phyloP scores from a whole-genome alignment of 495 filamentous ascomycete species.

The Penicillium subrubescens region DNA sequence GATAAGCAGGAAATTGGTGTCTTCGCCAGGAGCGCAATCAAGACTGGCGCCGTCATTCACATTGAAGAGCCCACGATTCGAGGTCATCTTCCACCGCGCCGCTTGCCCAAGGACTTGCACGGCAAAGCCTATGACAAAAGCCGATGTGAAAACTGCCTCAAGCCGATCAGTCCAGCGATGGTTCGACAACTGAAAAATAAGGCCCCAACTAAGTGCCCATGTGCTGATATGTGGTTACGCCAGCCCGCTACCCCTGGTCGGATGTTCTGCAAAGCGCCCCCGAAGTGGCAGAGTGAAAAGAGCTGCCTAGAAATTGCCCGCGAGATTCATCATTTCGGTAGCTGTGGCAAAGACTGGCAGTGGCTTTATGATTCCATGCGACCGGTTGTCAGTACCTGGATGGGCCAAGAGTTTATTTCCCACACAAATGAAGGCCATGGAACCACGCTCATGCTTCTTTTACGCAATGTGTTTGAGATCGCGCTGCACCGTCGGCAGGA shows the following conservation, averaged over 20 bases:
- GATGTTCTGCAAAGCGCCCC: conserved; percentile 16
- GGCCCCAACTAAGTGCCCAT: background rate
- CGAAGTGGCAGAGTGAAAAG: background rate
- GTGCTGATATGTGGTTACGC: conserved; percentile 11
- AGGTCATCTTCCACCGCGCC: conserved; percentile 26
- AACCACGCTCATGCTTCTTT: conserved; percentile 35
- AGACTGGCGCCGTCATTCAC: conserved; percentile 22
- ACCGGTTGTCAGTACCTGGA: conserved; percentile 11
- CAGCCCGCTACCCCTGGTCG: background rate
- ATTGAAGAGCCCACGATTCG: conserved; percentile 34
- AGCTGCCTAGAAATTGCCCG: conserved; percentile 29
- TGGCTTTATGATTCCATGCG: conserved; percentile 40
- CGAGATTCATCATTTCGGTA: conserved; percentile 28
- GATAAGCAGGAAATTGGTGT: conserved; percentile 18
- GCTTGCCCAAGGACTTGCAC: conserved; percentile 2
- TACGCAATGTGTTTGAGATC: conserved; percentile 40
- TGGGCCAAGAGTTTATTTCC: conserved; percentile 15
- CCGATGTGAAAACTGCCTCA: conserved; percentile 33
- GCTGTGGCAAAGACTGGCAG: conserved; percentile 36
- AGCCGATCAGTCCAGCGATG: background rate
- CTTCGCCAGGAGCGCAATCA: conserved; percentile 27
- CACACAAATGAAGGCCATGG: conserved; percentile 34
- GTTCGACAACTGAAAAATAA: background rate
- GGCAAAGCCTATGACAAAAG: background rate
- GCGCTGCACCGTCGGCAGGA: conserved; percentile 33